Percentiles rank a stretch among this genome's conserved stretches.
These are phyloP conservation scores for Colletotrichum phormii DNA, from an alignment of 2,329 filamentous ascomycete species.

Conservation along the genomic window DNA sequence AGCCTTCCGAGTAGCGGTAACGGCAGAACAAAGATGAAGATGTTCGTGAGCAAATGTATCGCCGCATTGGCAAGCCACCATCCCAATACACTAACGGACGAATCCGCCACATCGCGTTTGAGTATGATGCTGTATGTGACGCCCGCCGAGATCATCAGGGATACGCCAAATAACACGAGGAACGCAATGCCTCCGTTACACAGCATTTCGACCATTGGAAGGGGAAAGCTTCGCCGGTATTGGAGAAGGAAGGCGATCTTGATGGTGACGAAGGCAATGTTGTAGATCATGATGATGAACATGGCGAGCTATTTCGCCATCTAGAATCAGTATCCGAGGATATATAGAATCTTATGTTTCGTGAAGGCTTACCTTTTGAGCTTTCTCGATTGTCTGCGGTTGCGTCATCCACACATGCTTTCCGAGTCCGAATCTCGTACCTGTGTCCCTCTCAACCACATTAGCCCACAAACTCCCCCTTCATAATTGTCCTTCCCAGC, in stretches of 20 bases:
- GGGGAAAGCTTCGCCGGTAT: conserved; percentile 48
- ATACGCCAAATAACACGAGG: conserved; percentile 30
- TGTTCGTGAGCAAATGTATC: conserved; percentile 36
- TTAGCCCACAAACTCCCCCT: neutral
- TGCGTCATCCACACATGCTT: conserved; percentile 25
- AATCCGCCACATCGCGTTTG: neutral
- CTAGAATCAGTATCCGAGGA: neutral
- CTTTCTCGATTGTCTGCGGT: neutral
- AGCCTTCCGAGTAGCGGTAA: conserved; percentile 29
- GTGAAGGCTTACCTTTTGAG: conserved; percentile 13
- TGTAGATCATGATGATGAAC: conserved; percentile 46
- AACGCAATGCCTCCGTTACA: conserved; percentile 36
- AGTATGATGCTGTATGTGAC: conserved; percentile 7
- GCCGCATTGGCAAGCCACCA: conserved; percentile 33
- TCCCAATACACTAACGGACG: conserved; percentile 18
- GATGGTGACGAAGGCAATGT: conserved; percentile 42
- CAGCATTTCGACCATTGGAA: conserved; percentile 23
- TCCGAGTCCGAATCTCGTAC: conserved; percentile 38
- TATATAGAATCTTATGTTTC: fast-evolving
- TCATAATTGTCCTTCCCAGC: neutral
- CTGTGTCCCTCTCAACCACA: neutral
- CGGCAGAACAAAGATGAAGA: conserved; percentile 37
- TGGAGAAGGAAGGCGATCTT: conserved; percentile 51
- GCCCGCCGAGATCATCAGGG: conserved; percentile 10
- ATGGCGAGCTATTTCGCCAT: conserved; percentile 39